Base-by-base conservation (phyloP, 805 yeast species). In the Candida piceae region DNA sequence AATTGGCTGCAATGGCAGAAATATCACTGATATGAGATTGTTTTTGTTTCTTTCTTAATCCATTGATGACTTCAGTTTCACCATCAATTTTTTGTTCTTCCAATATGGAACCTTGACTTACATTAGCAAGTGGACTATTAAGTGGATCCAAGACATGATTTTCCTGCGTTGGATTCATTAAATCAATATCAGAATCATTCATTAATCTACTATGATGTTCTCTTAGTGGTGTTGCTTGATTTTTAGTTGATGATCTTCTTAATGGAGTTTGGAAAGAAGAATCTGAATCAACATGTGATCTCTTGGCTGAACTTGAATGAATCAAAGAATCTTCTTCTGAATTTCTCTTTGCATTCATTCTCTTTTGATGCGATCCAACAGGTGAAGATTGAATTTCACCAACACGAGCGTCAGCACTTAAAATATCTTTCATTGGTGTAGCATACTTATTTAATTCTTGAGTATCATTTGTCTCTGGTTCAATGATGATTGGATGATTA, bases 101-200 rank as follows among this genome's bases (percentile, higher is more conserved):
- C 2, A 47, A 15, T n/a, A 51, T 34, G 13, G 41, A 42, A 6
- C 57, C 54, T 16, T 50, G 53, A 35, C 61, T 56, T 16, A 57
- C 53, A 32, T 56, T 54, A 2, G 61, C 62, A 32, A 58, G 41
- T 2, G 63, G 63, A 31, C 61, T 55, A 22, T 55, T 50, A 29
- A 44, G 35, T 5, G 44, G 44, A 18, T 49, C 52, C 18, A 49
- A 23, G 10, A 40, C 49, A 17, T 46, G 43, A 22, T 44, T 48
- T 3, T 37, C 23, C 2, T 34, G 15, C 4, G 39, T 26, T 3
- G 36, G 32, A 24, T 44, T 41, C 24, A 39, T 35, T 23, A 47
- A 20, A 32, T 47, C 50, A 19, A 45, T 40, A 16, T 44, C 50
- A 2, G 52, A 40, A 22, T 47, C 49, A 34, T 41, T 43, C 47